phyloP scores from a whole-genome alignment of 2,329 filamentous ascomycete genomes.

The Alternaria sp. region DNA sequence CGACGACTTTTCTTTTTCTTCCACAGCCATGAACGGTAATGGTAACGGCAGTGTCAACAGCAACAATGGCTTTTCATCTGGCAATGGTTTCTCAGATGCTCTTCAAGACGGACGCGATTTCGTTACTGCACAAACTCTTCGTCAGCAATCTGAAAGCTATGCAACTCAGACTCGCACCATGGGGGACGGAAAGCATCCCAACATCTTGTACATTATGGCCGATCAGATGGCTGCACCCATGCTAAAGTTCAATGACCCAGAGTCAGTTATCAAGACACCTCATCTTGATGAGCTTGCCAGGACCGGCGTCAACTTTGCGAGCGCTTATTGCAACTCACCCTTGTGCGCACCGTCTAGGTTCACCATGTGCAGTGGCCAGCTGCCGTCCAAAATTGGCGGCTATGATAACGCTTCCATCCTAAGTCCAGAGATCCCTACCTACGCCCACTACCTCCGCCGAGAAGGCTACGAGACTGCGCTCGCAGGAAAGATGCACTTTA shows the following conservation, averaged over 20 bases:
- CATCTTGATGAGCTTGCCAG: slow-evolving; percentile 85
- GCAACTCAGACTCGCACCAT: slow-evolving; percentile 24
- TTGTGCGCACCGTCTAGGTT: slow-evolving; percentile 92
- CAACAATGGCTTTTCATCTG: slow-evolving; percentile 19
- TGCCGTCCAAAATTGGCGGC: slow-evolving; percentile 89
- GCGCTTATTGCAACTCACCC: slow-evolving; percentile 92
- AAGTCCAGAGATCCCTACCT: slow-evolving; percentile 84
- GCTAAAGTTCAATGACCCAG: slow-evolving; percentile 88
- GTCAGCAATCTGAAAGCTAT: slow-evolving; percentile 34
- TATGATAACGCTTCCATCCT: slow-evolving; percentile 92
- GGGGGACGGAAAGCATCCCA: slow-evolving; percentile 61
- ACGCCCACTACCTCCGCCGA: slow-evolving; percentile 86
- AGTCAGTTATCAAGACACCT: slow-evolving; percentile 90
- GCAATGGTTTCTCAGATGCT: slow-evolving; percentile 18
- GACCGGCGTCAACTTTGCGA: slow-evolving; percentile 87
- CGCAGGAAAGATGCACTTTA: slow-evolving; percentile 97
- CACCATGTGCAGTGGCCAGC: slow-evolving; percentile 90
- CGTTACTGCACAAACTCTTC: slow-evolving; percentile 40
- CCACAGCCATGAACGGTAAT: slow-evolving; percentile 24
- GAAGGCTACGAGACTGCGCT: slow-evolving; percentile 89
- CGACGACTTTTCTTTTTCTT: slow-evolving; percentile 23
- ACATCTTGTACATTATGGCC: slow-evolving; percentile 94
- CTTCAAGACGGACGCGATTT: slow-evolving; percentile 31
- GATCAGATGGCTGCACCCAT: slow-evolving; percentile 92
- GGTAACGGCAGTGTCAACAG: slow-evolving; percentile 20